A percentile compares a stretch with the other conserved stretches of the same genome.
Evolutionary conservation across 2,329 filamentous ascomycete genomes (phyloP).

Genomic region (Ophiosphaerella korrae): DNA sequence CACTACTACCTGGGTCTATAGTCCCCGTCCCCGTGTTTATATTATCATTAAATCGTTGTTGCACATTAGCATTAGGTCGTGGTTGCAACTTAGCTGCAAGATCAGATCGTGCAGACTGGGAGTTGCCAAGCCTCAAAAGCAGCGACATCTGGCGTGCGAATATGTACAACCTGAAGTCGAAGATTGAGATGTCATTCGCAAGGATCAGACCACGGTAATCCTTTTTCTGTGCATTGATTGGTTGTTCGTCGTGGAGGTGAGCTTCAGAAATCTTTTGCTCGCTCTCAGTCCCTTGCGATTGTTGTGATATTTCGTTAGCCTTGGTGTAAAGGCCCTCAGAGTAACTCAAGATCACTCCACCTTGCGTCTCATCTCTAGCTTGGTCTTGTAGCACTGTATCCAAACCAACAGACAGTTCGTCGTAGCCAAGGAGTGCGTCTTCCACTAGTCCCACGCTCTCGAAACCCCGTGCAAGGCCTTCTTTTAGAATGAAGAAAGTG

Average conservation of each 20-base stretch:
- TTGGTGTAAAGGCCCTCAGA: constrained; percentile 74
- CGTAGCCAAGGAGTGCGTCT: constrained; percentile 91
- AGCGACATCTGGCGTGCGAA: constrained; percentile 87
- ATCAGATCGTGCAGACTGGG: constrained; percentile 49
- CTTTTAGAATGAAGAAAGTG: constrained; percentile 97
- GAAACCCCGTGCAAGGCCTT: constrained; percentile 89
- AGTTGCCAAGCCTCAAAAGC: constrained; percentile 80
- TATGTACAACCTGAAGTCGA: constrained; percentile 93
- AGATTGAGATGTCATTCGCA: constrained; percentile 91
- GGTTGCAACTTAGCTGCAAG: constrained; percentile 45
- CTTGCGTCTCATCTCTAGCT: constrained; percentile 65
- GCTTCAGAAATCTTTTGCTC: constrained; percentile 14
- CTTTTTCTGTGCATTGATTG: constrained; percentile 60
- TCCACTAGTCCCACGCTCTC: constrained; percentile 96
- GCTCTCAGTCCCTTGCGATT: constrained; percentile 21
- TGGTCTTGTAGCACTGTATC: constrained; percentile 83
- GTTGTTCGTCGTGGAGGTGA: constrained; percentile 39
- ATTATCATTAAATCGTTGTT: constrained; percentile 41
- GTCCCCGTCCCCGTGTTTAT: constrained; percentile 34
- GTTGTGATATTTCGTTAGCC: constrained; percentile 25
- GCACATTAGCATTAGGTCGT: constrained; percentile 25
- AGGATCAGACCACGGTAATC: constrained; percentile 90
- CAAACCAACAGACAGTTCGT: constrained; percentile 86
- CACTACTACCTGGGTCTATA: constrained; percentile 53
- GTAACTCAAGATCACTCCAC: constrained; percentile 71